phyloP scores from a whole-genome alignment of 768 basidiomycete genomes.

The Suillus brevipes region DNA sequence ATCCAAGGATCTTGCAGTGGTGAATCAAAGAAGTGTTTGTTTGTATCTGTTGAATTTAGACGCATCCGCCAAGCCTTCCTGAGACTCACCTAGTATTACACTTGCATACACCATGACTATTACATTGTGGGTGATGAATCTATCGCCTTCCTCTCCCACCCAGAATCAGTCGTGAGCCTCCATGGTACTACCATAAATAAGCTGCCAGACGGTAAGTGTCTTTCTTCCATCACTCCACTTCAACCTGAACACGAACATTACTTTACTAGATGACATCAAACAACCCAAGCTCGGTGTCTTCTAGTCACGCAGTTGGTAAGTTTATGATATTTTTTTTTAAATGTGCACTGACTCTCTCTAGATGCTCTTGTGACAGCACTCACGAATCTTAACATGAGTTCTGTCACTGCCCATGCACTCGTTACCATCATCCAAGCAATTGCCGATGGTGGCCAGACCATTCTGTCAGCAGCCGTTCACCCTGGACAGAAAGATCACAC shows the following conservation, averaged over 20 bases:
- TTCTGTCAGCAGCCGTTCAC: too few relatives aligned
- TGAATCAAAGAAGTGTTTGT: not conserved
- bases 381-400: not conserved
- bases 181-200: not conserved
- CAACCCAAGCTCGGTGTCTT: not conserved
- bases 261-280: not conserved
- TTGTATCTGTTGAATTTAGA: not conserved
- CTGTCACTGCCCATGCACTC: not conserved
- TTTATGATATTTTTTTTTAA: too few relatives aligned
- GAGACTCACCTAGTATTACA: too few relatives aligned
- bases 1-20: not conserved
- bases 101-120: too few relatives aligned
- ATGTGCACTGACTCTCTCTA: not conserved
- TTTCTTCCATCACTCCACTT: too few relatives aligned
- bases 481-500: too few relatives aligned
- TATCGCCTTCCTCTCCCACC: too few relatives aligned
- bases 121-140: too few relatives aligned
- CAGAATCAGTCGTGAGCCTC: not conserved
- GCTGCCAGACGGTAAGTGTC: not conserved
- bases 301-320: not conserved
- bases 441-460: too few relatives aligned
- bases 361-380: not conserved
- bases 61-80: too few relatives aligned
- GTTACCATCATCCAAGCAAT: too few relatives aligned
- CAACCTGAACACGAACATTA: too few relatives aligned